Base-by-base conservation (phyloP, 495 filamentous ascomycete genomes). In the Daldinia vernicosa region DNA sequence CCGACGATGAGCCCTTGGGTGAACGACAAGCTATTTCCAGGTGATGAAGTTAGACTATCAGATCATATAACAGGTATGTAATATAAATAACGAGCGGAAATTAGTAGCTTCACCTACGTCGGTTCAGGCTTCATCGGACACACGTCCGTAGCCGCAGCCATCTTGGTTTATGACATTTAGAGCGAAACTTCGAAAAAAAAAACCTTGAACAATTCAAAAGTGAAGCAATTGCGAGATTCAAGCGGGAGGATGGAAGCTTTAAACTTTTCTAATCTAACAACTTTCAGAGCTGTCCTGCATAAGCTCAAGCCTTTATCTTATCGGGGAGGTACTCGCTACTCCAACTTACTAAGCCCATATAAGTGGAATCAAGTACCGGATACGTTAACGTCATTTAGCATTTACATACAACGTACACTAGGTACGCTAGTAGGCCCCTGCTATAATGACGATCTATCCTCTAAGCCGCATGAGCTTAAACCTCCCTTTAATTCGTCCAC, bases 1-100 rank as follows among this genome's bases (percentile, higher is more conserved):
- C 95, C 95, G 54, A 98, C 85, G 66, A 99, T 88, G 71, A 99
- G 92, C 27, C 95, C 95, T 80, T 97, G 92, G 9, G 92, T 95
- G 80, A 97, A 97, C 22, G 93, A 94, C 70, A 95, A 85, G 28
- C 93, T 95, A 72, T 60, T 15, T 54, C 39, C 22, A 24, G 39
- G 53, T 45, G 28, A 35, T n/a, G 15, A 26, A 26, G 60, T 80
- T 70, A 79, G 76, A 52, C 40, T 47, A 15, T 55, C 26, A 28
- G 15, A 56, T 53, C 4, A 65, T 62, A 53, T 63, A 67, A 55
- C 32, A n/a, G n/a, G n/a, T n/a, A n/a, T n/a, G n/a, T 33, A 55
- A 2, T 55, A 60, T 53, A 47, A 51, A 37, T 17, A 51, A 51
- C 51, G 53, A 47, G 27, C 22, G 57, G 47, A 39, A 71, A 50